These are phyloP conservation scores for Macrolepiota fuliginosa DNA, from an alignment of 768 basidiomycete genomes.

Conservation along the genomic window DNA sequence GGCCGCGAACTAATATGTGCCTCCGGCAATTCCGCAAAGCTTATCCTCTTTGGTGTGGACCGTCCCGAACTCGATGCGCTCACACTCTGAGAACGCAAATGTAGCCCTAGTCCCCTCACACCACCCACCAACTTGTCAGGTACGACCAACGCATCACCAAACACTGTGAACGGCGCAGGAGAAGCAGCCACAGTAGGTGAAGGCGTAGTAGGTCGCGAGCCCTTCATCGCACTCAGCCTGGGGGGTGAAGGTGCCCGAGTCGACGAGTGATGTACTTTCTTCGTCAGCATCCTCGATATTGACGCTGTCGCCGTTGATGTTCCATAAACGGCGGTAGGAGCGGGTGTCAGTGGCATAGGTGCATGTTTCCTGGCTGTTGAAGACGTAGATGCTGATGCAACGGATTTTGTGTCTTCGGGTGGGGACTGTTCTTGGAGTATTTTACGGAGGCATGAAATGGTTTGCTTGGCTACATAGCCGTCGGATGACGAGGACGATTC, in stretches of 20 bases:
- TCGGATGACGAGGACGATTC: slow-evolving; percentile 60
- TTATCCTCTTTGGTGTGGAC: slow-evolving; percentile 72
- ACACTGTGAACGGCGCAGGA: slow-evolving; percentile 23
- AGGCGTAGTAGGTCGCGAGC: slow-evolving; percentile 12
- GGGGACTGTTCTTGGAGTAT: slow-evolving; percentile 61
- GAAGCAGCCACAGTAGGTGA: slow-evolving; percentile 6
- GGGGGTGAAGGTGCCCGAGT: slow-evolving; percentile 65
- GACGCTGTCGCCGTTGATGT: slow-evolving; percentile 78
- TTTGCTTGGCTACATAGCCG: slow-evolving; percentile 54
- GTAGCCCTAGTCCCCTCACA: background rate
- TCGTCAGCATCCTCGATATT: slow-evolving; percentile 74
- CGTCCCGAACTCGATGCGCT: slow-evolving; percentile 46
- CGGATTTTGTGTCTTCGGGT: slow-evolving; percentile 14
- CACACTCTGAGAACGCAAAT: background rate
- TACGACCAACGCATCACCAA: slow-evolving; percentile 14
- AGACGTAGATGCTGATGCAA: background rate
- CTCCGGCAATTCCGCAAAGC: slow-evolving; percentile 74
- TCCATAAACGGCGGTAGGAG: slow-evolving; percentile 48
- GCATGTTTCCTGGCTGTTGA: slow-evolving; percentile 20
- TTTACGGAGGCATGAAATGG: slow-evolving; percentile 64
- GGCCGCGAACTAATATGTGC: slow-evolving; percentile 46
- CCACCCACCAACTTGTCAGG: slow-evolving; percentile 20
- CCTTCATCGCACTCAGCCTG: slow-evolving; percentile 41
- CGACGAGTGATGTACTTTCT: slow-evolving; percentile 52
- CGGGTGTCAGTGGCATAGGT: slow-evolving; percentile 50